Evolutionary conservation across 1,139 yeast species (phyloP).

Genomic region (Taphrina pruni): DNA sequence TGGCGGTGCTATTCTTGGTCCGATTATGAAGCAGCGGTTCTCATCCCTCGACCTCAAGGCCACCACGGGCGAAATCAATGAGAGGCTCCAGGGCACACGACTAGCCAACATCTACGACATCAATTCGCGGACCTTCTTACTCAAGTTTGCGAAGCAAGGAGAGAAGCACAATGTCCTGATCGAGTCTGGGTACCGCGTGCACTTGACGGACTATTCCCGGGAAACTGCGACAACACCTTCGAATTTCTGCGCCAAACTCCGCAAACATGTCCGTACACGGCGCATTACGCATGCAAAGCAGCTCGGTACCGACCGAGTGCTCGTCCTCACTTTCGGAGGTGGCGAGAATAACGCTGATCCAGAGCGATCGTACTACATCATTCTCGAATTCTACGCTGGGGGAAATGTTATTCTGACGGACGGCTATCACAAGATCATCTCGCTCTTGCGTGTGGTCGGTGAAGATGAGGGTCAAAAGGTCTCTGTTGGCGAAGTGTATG

Average conservation of each 20-base stretch:
- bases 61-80: slow-evolving; percentile 68
- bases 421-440: slow-evolving; percentile 66
- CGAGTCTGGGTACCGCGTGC: slow-evolving; percentile 85
- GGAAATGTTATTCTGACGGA: slow-evolving; percentile 86
- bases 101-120: slow-evolving; percentile 86
- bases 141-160: slow-evolving; percentile 84
- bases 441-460: slow-evolving; percentile 77
- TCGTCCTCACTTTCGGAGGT: slow-evolving; percentile 76
- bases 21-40: slow-evolving; percentile 69
- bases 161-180: slow-evolving; percentile 75
- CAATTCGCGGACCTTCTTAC: slow-evolving; percentile 70
- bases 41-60: slow-evolving; percentile 82
- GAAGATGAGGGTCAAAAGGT: slow-evolving; percentile 66
- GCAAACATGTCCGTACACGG: slow-evolving; percentile 84
- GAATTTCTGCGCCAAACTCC: slow-evolving; percentile 73
- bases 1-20: too few species aligned
- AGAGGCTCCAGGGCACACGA: slow-evolving; percentile 53
- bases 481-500: slow-evolving; percentile 75
- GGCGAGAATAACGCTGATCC: slow-evolving; percentile 56
- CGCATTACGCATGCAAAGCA: slow-evolving; percentile 75
- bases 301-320: slow-evolving; percentile 76
- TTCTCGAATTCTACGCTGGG: slow-evolving; percentile 90
- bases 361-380: slow-evolving; percentile 61
- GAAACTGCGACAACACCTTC: slow-evolving; percentile 82
- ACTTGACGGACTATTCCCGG: slow-evolving; percentile 78